Evolutionary conservation across 371 early-diverging fungal genomes (phyloP).

Genomic region (Polyrhizophydium stewartii): DNA sequence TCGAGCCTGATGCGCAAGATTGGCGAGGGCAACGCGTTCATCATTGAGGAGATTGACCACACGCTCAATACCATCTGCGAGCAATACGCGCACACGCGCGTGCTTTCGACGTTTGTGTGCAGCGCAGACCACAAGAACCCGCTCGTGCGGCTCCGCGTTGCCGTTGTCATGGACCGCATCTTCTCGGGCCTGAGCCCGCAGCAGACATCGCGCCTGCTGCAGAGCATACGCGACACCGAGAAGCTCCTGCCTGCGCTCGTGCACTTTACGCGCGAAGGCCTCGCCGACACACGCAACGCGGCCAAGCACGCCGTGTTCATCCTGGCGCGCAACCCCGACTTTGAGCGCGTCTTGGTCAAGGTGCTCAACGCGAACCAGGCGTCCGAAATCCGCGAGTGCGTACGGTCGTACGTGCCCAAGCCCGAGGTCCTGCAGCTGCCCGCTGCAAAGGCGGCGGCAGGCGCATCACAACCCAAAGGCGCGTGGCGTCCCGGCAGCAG

Average conservation of each 20-base stretch:
- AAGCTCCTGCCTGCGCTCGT: constrained; percentile 14
- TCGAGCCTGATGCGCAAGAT: constrained; percentile 18
- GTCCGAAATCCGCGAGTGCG: constrained; percentile 10
- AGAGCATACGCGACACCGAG: constrained; percentile 10
- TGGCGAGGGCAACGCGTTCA: constrained; percentile 19
- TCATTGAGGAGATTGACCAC: constrained; percentile 16
- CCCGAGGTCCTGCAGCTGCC: too few relatives aligned
- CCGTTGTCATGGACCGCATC: constrained; percentile 10
- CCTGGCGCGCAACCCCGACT: constrained; percentile 12
- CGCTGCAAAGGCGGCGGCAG: too few relatives aligned
- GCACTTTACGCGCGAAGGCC: constrained; percentile 13
- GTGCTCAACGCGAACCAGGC: constrained; percentile 11
- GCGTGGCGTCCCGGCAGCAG: too few relatives aligned
- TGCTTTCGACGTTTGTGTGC: constrained; percentile 4
- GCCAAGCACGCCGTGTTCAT: constrained; percentile 12
- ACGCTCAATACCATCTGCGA: constrained; percentile 9
- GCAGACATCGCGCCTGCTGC: constrained; percentile 10
- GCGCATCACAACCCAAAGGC: too few relatives aligned
- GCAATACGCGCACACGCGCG: not conserved
- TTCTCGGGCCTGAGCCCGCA: constrained; percentile 4
- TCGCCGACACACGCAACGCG: constrained; percentile 17
- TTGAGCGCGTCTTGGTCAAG: constrained; percentile 12
- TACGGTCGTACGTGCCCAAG: not conserved
- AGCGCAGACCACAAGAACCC: constrained; percentile 22
- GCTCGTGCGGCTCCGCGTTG: constrained; percentile 10